Evolutionary conservation across 768 basidiomycete species (phyloP).

Genomic region (Lactarius psammicola): DNA sequence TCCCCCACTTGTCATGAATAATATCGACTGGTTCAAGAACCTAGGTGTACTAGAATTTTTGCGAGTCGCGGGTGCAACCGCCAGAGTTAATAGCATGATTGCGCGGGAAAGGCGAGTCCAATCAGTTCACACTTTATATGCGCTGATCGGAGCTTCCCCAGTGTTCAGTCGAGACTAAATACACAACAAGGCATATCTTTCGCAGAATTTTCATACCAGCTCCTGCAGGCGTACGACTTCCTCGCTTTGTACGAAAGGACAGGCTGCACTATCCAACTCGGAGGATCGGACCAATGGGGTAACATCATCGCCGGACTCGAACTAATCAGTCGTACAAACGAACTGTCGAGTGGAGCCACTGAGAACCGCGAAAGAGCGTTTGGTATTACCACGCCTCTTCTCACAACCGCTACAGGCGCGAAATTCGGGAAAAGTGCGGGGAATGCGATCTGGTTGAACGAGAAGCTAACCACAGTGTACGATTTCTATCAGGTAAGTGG

Average conservation of each 20-base stretch:
- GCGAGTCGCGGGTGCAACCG: slow-evolving; percentile 72
- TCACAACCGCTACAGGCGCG: slow-evolving; percentile 85
- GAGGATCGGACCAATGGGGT: slow-evolving; percentile 98
- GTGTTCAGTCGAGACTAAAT: slow-evolving; percentile 77
- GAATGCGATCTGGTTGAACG: slow-evolving; percentile 91
- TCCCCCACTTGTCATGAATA: slow-evolving; percentile 53
- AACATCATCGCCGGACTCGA: slow-evolving; percentile 95
- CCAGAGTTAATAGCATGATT: slow-evolving; percentile 87
- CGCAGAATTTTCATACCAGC: slow-evolving; percentile 96
- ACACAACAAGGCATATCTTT: slow-evolving; percentile 92
- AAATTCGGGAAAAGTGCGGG: slow-evolving; percentile 98
- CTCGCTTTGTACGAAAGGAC: slow-evolving; percentile 62
- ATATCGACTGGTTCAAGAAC: slow-evolving; percentile 74
- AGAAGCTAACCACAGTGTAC: slow-evolving; percentile 73
- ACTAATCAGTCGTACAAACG: slow-evolving; percentile 65
- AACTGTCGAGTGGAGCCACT: slow-evolving; percentile 10
- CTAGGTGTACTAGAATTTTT: slow-evolving; percentile 83
- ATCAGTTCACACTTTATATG: background rate
- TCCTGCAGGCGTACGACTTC: slow-evolving; percentile 97
- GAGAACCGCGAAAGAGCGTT: slow-evolving; percentile 47
- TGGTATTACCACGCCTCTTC: slow-evolving; percentile 90
- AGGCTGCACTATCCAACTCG: slow-evolving; percentile 82
- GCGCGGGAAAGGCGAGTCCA: slow-evolving; percentile 75
- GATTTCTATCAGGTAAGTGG: slow-evolving; percentile 89
- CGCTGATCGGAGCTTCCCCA: slow-evolving; percentile 34